A percentile compares a stretch with the other conserved stretches of the same genome.
phyloP scores from a whole-genome alignment of 257 asterid genomes.

The Solanum chmielewskii region DNA sequence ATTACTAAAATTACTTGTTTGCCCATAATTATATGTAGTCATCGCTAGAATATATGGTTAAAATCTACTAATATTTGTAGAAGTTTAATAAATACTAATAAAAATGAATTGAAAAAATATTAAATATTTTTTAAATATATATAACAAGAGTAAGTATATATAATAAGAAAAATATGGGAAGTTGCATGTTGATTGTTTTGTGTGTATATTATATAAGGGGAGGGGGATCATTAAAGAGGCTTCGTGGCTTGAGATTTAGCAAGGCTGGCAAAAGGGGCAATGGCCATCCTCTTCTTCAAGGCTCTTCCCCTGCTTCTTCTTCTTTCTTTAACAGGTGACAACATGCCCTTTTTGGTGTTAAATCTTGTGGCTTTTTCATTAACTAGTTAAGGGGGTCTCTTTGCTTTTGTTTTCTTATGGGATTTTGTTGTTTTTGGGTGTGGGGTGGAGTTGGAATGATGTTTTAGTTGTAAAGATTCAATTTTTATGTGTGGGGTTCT shows the following conservation, averaged over 20 bases:
- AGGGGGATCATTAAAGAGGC: background rate
- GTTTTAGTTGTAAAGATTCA: background rate
- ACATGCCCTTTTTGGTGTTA: background rate
- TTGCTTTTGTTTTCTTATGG: background rate
- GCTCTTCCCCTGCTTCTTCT: slow-evolving; percentile 33
- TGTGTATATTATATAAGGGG: background rate
- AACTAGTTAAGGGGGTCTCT: background rate
- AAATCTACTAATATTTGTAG: background rate
- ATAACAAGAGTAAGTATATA: too few relatives aligned
- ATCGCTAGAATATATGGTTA: background rate
- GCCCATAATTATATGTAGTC: background rate
- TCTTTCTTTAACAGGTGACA: slow-evolving; percentile 46
- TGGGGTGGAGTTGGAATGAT: background rate
- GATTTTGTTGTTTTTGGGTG: background rate
- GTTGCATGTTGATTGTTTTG: background rate
- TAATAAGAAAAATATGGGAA: background rate
- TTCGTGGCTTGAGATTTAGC: slow-evolving; percentile 32
- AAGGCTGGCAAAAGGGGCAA: slow-evolving; percentile 32
- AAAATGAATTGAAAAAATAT: too few relatives aligned
- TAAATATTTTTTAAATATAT: too few relatives aligned
- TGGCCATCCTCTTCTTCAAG: slow-evolving; percentile 48
- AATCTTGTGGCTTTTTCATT: background rate
- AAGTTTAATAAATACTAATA: background rate
- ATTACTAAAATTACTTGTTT: background rate
- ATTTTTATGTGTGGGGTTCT: background rate